These are phyloP conservation scores for Suhomyces sp. DNA, from an alignment of 805 yeast species.

Conservation along the genomic window DNA sequence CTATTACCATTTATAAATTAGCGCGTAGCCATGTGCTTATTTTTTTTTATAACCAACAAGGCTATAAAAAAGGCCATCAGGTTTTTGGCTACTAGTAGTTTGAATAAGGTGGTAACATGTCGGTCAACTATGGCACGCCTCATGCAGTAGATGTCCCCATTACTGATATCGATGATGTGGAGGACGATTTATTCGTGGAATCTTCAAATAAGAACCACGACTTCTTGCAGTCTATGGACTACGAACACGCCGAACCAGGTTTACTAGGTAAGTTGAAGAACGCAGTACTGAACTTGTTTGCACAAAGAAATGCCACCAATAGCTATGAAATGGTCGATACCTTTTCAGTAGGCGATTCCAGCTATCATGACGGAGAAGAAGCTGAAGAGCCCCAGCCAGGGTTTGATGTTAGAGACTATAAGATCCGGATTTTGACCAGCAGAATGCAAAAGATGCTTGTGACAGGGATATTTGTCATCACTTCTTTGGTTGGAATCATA, in stretches of 20 bases:
- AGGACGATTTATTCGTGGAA: slow-evolving; percentile 27
- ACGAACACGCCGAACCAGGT: slow-evolving; percentile 13
- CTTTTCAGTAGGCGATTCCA: neutral
- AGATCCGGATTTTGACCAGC: slow-evolving; percentile 19
- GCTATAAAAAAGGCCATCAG: no score
- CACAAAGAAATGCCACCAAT: neutral
- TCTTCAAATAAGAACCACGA: slow-evolving; percentile 5
- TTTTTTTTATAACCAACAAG: no score
- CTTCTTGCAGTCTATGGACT: slow-evolving; percentile 24
- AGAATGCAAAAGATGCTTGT: neutral
- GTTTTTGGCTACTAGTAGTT: no score
- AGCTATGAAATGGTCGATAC: slow-evolving; percentile 11
- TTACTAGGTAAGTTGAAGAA: neutral
- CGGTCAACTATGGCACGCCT: slow-evolving; percentile 8
- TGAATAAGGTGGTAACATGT: neutral
- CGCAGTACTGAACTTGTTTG: neutral
- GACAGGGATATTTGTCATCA: slow-evolving; percentile 7
- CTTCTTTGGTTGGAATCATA: neutral
- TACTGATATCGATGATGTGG: slow-evolving; percentile 51
- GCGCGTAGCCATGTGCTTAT: neutral
- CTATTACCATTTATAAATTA: neutral
- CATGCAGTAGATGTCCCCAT: slow-evolving; percentile 54
- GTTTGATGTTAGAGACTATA: slow-evolving; percentile 22
- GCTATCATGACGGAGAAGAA: slow-evolving; percentile 1
- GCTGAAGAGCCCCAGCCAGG: neutral